A percentile compares a stretch with the other conserved stretches of the same genome.
Evolutionary conservation across 148 eudicot species (phyloP).

Genomic region (Camellia japonica): DNA sequence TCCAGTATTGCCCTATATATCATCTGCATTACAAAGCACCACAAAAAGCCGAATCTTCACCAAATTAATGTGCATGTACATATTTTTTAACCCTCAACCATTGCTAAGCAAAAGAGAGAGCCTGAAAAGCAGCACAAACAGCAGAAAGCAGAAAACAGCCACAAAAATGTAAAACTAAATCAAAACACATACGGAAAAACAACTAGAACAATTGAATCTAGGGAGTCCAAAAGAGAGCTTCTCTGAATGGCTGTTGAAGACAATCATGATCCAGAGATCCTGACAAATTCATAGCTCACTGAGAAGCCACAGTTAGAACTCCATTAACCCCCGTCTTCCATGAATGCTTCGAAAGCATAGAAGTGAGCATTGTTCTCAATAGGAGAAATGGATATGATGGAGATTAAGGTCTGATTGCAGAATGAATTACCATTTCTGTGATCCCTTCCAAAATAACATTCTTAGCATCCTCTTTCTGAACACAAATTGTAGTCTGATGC

Average conservation of each 20-base stretch:
- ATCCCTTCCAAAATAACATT: neutral
- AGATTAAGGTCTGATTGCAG: neutral
- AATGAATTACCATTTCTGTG: neutral
- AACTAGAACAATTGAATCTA: neutral
- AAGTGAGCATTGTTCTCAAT: neutral
- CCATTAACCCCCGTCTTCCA: neutral
- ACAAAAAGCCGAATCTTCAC: constrained; percentile 1
- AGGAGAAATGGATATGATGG: neutral
- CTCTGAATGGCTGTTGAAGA: neutral
- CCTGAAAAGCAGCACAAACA: no score
- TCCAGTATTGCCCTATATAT: constrained; percentile 7
- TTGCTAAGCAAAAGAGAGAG: neutral
- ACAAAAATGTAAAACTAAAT: neutral
- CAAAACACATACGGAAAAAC: neutral
- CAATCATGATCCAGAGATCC: neutral
- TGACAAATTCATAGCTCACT: neutral
- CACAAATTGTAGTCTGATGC: neutral
- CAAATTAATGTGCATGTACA: neutral
- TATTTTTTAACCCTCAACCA: neutral
- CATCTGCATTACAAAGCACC: constrained; percentile 15
- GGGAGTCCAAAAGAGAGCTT: neutral
- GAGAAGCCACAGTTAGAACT: neutral
- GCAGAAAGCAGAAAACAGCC: neutral
- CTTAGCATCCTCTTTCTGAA: no score
- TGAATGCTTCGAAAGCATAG: neutral